Conservation (phyloP, 345 rosid genomes). For the Hirschfeldia incana region DNA sequence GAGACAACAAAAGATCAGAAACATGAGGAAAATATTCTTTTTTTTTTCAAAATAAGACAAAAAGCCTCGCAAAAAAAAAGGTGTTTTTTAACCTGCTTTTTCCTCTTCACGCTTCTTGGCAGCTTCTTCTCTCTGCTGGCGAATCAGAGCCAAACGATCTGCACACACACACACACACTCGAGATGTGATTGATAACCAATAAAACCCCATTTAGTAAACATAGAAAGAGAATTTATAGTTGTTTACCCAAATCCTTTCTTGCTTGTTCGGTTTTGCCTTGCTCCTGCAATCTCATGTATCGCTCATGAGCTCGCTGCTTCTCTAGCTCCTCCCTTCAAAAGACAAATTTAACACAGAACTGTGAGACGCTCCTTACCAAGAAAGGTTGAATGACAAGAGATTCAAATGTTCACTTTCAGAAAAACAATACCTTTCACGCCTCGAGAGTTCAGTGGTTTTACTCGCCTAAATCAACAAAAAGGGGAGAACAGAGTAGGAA, state of each 20-base stretch:
- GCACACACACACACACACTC: neutral
- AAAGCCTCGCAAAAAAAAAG: too few relatives aligned
- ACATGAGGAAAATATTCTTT: neutral
- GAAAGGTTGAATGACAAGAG: neutral
- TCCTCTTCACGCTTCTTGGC: conserved; percentile 70
- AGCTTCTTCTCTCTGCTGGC: conserved; percentile 79
- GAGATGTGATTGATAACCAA: neutral
- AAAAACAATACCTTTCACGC: conserved; percentile 84
- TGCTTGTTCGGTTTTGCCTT: conserved; percentile 97
- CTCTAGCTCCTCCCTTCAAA: conserved; percentile 84
- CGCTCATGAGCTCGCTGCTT: conserved; percentile 96
- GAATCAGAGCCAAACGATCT: conserved; percentile 84
- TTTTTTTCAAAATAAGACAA: too few relatives aligned
- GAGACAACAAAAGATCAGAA: neutral
- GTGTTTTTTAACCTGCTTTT: conserved; percentile 46
- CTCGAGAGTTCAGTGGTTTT: conserved; percentile 91
- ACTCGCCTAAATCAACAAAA: conserved; percentile 47
- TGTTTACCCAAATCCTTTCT: conserved; percentile 80
- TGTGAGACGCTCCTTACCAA: neutral
- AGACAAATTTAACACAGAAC: neutral
- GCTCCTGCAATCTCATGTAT: conserved; percentile 96
- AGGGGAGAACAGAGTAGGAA: neutral
- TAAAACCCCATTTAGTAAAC: neutral
- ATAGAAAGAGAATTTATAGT: neutral
- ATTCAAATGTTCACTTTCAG: neutral